Percentiles rank a stretch among this genome's conserved stretches.
These are phyloP conservation scores for Nigrospora oryzae DNA, from an alignment of 2,329 filamentous ascomycete genomes.

Conservation along the genomic window DNA sequence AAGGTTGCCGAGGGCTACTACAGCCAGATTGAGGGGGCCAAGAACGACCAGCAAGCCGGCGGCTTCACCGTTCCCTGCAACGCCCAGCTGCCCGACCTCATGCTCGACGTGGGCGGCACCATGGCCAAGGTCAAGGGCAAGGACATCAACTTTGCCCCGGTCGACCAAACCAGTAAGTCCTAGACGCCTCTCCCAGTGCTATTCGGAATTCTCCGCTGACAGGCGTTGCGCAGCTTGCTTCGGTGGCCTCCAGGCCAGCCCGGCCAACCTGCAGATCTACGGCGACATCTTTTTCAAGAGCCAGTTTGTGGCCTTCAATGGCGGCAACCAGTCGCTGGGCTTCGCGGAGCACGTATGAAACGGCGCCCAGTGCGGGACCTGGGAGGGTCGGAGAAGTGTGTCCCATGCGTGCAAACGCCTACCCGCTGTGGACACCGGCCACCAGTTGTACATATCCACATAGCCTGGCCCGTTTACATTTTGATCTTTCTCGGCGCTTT, in stretches of 20 bases:
- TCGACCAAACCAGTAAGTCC: constrained; percentile 41
- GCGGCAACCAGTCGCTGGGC: constrained; percentile 43
- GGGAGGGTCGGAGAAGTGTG: no score
- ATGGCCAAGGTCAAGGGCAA: constrained; percentile 47
- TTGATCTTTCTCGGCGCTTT: no score
- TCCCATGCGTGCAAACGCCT: no score
- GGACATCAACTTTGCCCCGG: constrained; percentile 43
- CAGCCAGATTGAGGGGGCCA: constrained; percentile 32
- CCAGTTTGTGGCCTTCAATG: constrained; percentile 50
- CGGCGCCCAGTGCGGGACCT: background rate
- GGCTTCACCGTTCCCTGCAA: constrained; percentile 40
- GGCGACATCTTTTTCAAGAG: constrained; percentile 56
- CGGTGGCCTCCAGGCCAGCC: constrained; percentile 56
- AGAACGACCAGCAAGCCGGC: constrained; percentile 27
- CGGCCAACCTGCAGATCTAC: constrained; percentile 49
- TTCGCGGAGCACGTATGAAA: constrained; percentile 25
- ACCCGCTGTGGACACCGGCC: no score
- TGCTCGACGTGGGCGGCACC: constrained; percentile 46
- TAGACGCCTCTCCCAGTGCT: background rate
- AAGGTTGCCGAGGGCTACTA: constrained; percentile 42
- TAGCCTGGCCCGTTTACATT: no score
- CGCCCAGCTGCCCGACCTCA: constrained; percentile 35
- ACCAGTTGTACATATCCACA: no score
- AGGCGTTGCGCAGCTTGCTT: constrained; percentile 43
- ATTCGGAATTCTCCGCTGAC: constrained; percentile 3